Conservation (phyloP, 305 asterid genomes). For the Fraxinus angustifolia region DNA sequence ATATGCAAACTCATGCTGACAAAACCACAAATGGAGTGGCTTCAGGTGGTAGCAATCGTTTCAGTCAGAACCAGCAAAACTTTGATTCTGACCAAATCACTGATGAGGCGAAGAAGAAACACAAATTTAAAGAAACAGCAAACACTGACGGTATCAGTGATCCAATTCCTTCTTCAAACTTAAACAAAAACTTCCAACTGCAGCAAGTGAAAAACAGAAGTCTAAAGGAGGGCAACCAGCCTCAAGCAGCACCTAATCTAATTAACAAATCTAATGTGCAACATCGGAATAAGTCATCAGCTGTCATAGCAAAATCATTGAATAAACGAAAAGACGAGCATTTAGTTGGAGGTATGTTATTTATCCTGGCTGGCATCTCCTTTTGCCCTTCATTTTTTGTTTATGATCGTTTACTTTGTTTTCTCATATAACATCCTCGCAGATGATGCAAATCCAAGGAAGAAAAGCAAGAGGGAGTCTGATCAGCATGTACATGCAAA, state of each 20-base stretch:
- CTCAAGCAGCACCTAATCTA: constrained; percentile 33
- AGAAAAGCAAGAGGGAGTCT: constrained; percentile 49
- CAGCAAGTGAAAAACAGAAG: constrained; percentile 37
- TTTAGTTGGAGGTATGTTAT: constrained; percentile 48
- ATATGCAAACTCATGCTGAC: constrained; percentile 35
- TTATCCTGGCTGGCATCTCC: constrained; percentile 24
- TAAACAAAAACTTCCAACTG: constrained; percentile 36
- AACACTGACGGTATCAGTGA: constrained; percentile 28
- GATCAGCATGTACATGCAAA: constrained; percentile 37
- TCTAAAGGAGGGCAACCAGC: constrained; percentile 49
- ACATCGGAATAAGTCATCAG: constrained; percentile 35
- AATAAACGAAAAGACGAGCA: constrained; percentile 48
- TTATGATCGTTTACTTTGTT: constrained; percentile 25
- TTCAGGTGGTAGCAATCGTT: constrained; percentile 33
- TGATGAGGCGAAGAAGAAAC: constrained; percentile 48
- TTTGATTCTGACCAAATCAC: constrained; percentile 25
- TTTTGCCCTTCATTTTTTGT: constrained; percentile 18
- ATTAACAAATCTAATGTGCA: constrained; percentile 34
- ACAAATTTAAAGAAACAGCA: constrained; percentile 42
- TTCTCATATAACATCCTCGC: constrained; percentile 35
- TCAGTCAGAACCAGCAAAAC: constrained; percentile 32
- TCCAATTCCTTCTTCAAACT: constrained; percentile 25
- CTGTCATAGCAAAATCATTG: constrained; percentile 30
- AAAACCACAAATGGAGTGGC: constrained; percentile 35
- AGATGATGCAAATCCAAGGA: constrained; percentile 58